Base-by-base conservation (phyloP, 1,284 basidiomycete genomes). In the Trichosporon coremiiforme region DNA sequence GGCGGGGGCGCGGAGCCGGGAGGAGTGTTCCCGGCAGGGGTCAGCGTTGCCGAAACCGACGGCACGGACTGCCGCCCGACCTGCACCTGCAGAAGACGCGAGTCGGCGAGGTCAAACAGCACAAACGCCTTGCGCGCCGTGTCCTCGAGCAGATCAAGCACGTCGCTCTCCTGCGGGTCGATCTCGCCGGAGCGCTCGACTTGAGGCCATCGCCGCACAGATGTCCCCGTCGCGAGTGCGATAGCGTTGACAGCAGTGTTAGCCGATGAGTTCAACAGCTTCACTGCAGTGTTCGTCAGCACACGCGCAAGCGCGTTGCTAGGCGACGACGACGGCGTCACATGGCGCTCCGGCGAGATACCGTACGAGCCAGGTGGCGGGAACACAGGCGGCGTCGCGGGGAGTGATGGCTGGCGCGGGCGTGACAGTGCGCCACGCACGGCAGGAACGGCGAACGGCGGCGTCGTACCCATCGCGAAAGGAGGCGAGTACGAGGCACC, bases 101-200 rank as follows among this genome's bases (percentile, higher is more conserved):
- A 89, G 82, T 98, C 95, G 41, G 93, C 96, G 88, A 95, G 95
- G 74, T 93, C 91, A 66, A 91, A 91, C 68, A 98, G 85, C 45
- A 96, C 94, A 73, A 93, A 91, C 29, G 95, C 95, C 87, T 98
- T 98, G 86, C 97, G 94, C 10, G 94, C 95, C 0, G 95, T 84
- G 73, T 96, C 92, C 79, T 98, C 95, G 50, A 98, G 85, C 22
- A 84, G 82, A 2, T 86, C 88, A 10, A 98, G 84, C 8, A 98
- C 83, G 69, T 89, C 88, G 70, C 93, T 91, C 75, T 98, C 95
- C 66, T 90, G 85, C 0, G 92, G 90, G 76, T 95, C 91, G 29
- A 80, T 75, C 64, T 80, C 78, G 7, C 67, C 72, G 0, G 72
- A 73, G 7, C 79, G 75, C n/a, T 76, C 55, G 45, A 81, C 78